Conservation (phyloP, 176 grass and related monocot genomes). For the Oryza punctata region DNA sequence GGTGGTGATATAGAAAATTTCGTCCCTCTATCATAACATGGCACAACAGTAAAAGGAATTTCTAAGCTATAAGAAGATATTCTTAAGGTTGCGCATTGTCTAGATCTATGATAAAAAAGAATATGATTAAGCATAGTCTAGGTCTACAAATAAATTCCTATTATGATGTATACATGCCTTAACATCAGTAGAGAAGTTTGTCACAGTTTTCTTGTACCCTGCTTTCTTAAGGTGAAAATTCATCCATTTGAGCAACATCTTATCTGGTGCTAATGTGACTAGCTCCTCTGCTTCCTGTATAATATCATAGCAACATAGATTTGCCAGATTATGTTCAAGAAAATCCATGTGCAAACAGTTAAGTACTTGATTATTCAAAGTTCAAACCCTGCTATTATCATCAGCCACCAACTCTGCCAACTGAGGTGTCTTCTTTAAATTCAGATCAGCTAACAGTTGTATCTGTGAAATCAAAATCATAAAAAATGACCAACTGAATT, state of each 20-base stretch:
- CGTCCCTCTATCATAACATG: not conserved
- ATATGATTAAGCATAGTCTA: not conserved
- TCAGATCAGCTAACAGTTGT: conserved; percentile 95
- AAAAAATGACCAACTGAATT: not conserved
- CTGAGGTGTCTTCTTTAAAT: conserved; percentile 93
- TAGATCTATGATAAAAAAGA: not conserved
- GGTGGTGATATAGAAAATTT: not conserved
- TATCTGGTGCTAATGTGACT: conserved; percentile 81
- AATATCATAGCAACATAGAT: conserved; percentile 38
- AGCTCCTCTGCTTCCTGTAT: conserved; percentile 85
- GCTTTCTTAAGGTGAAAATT: conserved; percentile 99
- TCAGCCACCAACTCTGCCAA: conserved; percentile 77
- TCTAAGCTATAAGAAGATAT: not conserved
- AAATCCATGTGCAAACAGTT: not conserved
- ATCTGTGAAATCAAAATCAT: conserved; percentile 58
- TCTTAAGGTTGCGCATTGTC: not conserved
- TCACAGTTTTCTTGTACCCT: conserved; percentile 94
- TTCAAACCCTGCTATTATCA: conserved; percentile 57
- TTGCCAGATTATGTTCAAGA: not conserved
- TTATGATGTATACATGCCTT: conserved; percentile 53
- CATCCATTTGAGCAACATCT: conserved; percentile 99
- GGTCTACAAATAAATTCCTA: not conserved
- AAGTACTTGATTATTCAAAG: conserved; percentile 30
- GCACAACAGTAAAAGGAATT: not conserved
- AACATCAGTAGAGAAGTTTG: conserved; percentile 97